These are phyloP conservation scores for Venturiaceae sp. DNA, from an alignment of 2,329 filamentous ascomycete genomes.

Conservation along the genomic window DNA sequence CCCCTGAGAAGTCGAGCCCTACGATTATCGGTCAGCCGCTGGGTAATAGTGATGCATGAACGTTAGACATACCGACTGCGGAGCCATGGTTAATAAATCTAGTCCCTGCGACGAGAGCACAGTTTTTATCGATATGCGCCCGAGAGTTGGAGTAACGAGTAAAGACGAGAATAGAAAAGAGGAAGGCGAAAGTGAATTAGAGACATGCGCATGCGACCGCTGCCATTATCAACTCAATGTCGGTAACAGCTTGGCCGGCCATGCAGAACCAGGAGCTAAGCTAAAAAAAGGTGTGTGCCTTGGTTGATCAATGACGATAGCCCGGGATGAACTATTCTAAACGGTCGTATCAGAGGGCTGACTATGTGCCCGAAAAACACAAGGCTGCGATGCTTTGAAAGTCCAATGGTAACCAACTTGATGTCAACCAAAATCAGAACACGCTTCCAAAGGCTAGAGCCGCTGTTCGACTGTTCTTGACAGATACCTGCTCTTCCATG, in stretches of 20 bases:
- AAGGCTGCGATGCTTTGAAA: neutral
- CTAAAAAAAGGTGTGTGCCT: neutral
- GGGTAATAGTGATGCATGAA: neutral
- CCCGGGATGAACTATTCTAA: neutral
- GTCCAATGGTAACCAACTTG: no score
- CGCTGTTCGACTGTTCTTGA: no score
- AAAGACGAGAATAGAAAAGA: neutral
- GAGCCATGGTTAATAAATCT: neutral
- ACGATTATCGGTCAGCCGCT: neutral
- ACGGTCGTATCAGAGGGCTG: neutral
- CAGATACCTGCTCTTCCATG: neutral
- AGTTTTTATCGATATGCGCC: no score
- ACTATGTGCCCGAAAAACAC: neutral
- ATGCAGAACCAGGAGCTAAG: neutral
- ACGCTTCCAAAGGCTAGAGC: no score
- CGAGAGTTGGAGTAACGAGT: neutral
- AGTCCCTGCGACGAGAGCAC: no score
- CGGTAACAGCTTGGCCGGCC: neutral
- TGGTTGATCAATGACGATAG: neutral
- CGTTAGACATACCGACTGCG: neutral
- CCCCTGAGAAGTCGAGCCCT: neutral
- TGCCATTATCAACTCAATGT: neutral
- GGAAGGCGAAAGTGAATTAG: neutral
- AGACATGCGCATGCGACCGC: neutral
- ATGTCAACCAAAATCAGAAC: no score